Conservation (phyloP, 2,329 filamentous ascomycete genomes). For the Pseudogymnoascus sp. region DNA sequence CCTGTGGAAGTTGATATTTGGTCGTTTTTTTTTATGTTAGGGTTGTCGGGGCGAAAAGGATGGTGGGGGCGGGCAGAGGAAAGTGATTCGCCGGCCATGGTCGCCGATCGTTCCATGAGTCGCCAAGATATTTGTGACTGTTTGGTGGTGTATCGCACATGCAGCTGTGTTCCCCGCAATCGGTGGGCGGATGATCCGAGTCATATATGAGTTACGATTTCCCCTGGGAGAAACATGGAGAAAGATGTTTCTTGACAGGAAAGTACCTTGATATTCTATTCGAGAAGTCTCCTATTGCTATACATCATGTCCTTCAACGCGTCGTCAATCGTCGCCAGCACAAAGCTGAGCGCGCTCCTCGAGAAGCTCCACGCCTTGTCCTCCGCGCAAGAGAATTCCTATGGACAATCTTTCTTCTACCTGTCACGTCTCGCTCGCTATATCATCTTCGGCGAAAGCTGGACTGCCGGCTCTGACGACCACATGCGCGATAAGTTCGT, state of each 20-base stretch:
- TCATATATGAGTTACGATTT: background rate
- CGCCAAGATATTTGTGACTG: background rate
- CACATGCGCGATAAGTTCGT: conserved; percentile 50
- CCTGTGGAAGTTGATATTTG: background rate
- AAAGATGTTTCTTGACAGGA: background rate
- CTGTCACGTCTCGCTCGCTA: conserved; percentile 17
- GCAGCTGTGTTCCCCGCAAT: conserved; percentile 2
- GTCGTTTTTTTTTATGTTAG: background rate
- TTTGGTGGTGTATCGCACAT: background rate
- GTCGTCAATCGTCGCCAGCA: background rate
- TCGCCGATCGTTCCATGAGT: background rate
- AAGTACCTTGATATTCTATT: background rate
- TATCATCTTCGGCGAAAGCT: conserved; percentile 18
- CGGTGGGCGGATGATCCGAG: background rate
- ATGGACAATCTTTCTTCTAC: background rate
- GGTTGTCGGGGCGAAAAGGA: background rate
- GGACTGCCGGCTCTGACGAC: conserved; percentile 26
- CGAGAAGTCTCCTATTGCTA: conserved; percentile 7
- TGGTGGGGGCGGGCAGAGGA: background rate
- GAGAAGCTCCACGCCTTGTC: conserved; percentile 28
- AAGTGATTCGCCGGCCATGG: background rate
- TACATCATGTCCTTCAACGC: conserved; percentile 27
- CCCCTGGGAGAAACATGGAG: background rate
- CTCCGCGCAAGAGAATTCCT: conserved; percentile 27
- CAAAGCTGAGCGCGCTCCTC: conserved; percentile 20